Base-by-base conservation (phyloP, 164 flowering plant species). In the Sextonia rubra region DNA sequence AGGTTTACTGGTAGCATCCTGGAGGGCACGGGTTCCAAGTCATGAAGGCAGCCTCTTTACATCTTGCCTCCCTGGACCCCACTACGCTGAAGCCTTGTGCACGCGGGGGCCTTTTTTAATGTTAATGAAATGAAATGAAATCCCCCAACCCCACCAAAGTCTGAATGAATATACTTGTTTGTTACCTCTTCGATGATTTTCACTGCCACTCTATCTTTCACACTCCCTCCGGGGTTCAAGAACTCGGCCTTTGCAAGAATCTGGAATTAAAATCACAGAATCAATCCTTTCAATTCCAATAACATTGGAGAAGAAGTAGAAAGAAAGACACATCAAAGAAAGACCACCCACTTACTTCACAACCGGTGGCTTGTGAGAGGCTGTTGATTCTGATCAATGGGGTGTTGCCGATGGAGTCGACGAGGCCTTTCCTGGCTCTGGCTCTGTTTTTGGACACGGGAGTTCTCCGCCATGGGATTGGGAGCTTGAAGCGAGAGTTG, bases 191-290 rank as follows among this genome's bases (percentile, higher is more conserved):
- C 72, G 22, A 81, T 81, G 68, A 81, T 81, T 73, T 93, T 85
- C 60, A 95, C 90, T n/a, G 98, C 98, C 62, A 91, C 94, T 77
- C 98, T 88, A 78, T 93, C 98, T 79, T 96, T 96, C 69, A 96
- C 94, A 71, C 99, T 96, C 62, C 99, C 99, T 73, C 98, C 99
- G 4, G 99, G 99, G 77, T 96, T 96, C 83, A 96, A 82, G 72
- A 96, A 91, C 85, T 96, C 98, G 2, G 91, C 92, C 79, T 96
- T 96, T 0, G 87, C 99, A 32, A 93, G 85, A 85, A 95, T 91
- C 99, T 95, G 82, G 23, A 71, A 48, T 37, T 37, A 37, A 37
- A 18, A 52, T 20, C n/a, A 20, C n/a, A 18, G 3, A 52, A 52
- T 52, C n/a, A 52, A 52, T 15, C 17, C 58, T 52, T 52, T 52